Evolutionary conservation across 345 rosid species (phyloP), one percentile per base, ranked within the genome.

Genomic region (Eucalyptus polyanthemos): DNA sequence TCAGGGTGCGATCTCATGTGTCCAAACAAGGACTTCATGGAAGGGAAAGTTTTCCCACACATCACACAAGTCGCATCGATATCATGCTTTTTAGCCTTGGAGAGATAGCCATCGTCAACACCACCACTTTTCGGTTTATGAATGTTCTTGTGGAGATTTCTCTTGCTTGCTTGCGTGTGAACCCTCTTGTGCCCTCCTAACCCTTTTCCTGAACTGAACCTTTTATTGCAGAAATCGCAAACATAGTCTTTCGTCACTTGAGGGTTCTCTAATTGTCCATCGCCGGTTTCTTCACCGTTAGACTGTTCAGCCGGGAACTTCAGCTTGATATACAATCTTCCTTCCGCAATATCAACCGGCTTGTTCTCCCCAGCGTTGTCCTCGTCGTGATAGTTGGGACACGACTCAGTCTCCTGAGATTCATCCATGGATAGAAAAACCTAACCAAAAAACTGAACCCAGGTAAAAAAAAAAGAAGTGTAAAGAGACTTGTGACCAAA

Each of bases 1-100:
- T 94, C 93, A 11, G 95, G 95, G 89, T 95, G 96, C 87, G 90
- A 87, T 90, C 94, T 93, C 96, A 95, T 92, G 91, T 95, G 96
- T 16, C 96, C 95, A 31, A 90, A 93, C 42, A 95, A 86, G 83
- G 94, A 92, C 87, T 95, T 94, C 92, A 85, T 76, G 9, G 96
- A 93, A 49, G 86, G 60, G 72, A 94, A 95, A 54, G 69, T 54
- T 89, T 91, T 93, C 7, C 65, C 86, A 85, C 95, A 95, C 15
- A 92, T 86, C 69, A 67, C 72, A 80, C 96, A 95, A 56, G 27
- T 89, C 15, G 65, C 44, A 88, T 44, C 5, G 8, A 87, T 62
- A 4, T 85, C 88, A 56, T 53, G 42, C 19, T 17, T 31, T 58
- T 40, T 44, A 40, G 86, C 4, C 72, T 14, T 72, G 44, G 45